Evolutionary conservation across 208 protist species (phyloP).

Genomic region (Naegleria gruberi): DNA sequence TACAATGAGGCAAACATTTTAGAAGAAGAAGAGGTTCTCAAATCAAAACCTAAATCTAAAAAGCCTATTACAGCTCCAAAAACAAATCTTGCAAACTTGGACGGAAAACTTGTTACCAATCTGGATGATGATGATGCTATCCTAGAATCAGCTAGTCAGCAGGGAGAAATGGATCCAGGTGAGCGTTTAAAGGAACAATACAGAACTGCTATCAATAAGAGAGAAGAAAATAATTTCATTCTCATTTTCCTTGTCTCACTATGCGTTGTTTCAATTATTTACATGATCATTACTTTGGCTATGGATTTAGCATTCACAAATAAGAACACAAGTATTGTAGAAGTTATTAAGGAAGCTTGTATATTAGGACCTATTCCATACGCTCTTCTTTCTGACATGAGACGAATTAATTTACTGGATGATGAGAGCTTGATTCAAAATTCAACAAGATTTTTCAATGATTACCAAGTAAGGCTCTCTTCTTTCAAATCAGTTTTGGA

Average conservation of each 20-base stretch:
- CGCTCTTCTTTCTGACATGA: neutral
- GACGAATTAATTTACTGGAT: neutral
- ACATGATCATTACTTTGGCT: neutral
- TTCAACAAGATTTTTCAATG: no score
- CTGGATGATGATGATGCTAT: neutral
- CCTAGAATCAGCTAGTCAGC: neutral
- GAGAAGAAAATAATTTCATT: neutral
- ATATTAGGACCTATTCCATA: neutral
- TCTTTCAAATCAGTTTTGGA: no score
- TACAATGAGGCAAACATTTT: constrained; percentile 1
- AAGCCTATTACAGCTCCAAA: neutral
- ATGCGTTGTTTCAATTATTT: neutral
- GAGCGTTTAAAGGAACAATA: neutral
- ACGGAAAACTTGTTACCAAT: neutral
- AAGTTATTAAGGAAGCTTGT: neutral
- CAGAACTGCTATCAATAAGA: neutral
- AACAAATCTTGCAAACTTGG: neutral
- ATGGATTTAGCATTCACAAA: neutral
- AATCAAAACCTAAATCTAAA: neutral
- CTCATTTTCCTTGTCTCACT: neutral
- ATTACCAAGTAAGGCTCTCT: no score
- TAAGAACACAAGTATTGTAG: neutral
- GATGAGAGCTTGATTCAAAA: no score
- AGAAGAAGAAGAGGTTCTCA: neutral
- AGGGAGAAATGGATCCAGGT: neutral